Base-by-base conservation (phyloP, 331 rosid species). In the Spiraea crenata region DNA sequence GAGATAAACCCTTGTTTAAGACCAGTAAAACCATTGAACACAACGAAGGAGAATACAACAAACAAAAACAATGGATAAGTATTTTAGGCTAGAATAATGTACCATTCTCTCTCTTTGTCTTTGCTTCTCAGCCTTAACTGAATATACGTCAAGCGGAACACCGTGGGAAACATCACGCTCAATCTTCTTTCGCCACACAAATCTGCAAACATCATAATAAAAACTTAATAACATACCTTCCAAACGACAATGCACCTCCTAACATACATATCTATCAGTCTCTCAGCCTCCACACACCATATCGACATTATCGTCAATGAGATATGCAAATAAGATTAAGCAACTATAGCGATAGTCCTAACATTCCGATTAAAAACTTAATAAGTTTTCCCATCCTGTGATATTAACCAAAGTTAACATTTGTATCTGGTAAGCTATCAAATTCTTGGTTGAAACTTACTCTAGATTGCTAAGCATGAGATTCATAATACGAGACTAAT, bases 141-240 rank as follows among this genome's bases (percentile, higher is more conserved):
- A 89, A 77, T 77, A 93, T 45, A 45, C 16, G 4, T 93, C 96
- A 69, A 89, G 87, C 1, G 86, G 65, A 31, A 67, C 87, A 9
- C 99, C 96, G 4, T 93, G 95, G 38, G 84, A 0, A 66, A 93
- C 91, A 78, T 91, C 99, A 5, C 95, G 92, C 79, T 93, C 99
- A 73, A 91, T 93, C 83, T 93, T 93, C 90, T 93, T 93, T 50
- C 96, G 76, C 99, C 99, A 93, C 44, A 93, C 99, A 89, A 93
- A 93, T 75, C 99, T 93, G 77, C 44, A 79, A 16, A 84, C 52
- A 54, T 67, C 54, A 77, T 15, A 60, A 50, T 5, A 47, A 44
- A 20, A 69, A 60, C 20, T 76, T 63, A 52, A 66, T 37, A 63
- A 25, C 6, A 56, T 42, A 45, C 4, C n/a, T 52, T 10, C 15